Evolutionary conservation across 208 protist genomes (phyloP), one percentile per base, ranked within the genome.

Genomic region (Acanthamoeba castellanii): DNA sequence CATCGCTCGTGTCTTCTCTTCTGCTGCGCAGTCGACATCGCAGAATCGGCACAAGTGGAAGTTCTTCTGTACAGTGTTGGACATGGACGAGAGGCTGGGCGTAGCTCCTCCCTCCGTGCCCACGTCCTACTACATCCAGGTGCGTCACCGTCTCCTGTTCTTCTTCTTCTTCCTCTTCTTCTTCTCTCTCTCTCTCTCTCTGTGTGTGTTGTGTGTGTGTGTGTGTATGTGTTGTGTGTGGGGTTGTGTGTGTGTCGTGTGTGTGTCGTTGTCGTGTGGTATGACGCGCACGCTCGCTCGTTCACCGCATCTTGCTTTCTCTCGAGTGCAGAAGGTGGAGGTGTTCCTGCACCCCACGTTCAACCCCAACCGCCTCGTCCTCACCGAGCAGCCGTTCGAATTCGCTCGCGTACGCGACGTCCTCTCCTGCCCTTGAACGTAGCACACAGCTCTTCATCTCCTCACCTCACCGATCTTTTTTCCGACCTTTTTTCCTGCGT

Each of bases 1-100:
- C 50, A 18, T 14, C 4, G 47, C 11, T 11, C 50, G 14, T 32
- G 45, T 89, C 27, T 6, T n/a, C 55, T 20, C 32, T 55, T 55
- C 32, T 30, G 2, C 14, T 32, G 1, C 37, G 27, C 59, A 76
- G 64, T 74, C 85, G 6, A 45, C 85, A 3, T 34, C 42, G 27
- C 64, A 92, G n/a, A 92, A 92, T 52, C n/a, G 42, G 32, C 85
- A 92, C 85, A 92, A 92, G 59, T 92, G 85, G 85, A 92, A 92
- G 85, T 92, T 92, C 64, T 92, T 92, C 59, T 76, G 55, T 34
- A 92, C 55, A 50, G 85, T 92, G 18, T 74, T 92, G 57, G 30
- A 74, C 27, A 92, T 92, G 85, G 85, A 92, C 34, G 85, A 92
- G 27, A 37, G n/a, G 34, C 42, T 92, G 59, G 85, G 85, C 32